A percentile compares a stretch with the other conserved stretches of the same genome.
phyloP scores from a whole-genome alignment of 768 basidiomycete genomes.

The Dioszegia aurantiaca region DNA sequence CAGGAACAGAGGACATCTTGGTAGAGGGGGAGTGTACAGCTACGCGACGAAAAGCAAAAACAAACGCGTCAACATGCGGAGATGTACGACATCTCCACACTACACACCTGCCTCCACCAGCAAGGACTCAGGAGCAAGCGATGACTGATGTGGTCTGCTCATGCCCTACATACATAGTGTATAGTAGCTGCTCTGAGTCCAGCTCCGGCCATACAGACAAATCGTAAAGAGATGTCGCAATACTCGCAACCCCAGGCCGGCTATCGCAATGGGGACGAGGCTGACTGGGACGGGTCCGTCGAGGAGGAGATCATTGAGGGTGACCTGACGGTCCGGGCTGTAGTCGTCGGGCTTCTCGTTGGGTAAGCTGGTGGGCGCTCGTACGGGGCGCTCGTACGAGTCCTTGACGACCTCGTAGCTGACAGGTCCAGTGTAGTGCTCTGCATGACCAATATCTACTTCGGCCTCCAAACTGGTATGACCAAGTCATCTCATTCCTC shows the following conservation, averaged over 20 bases:
- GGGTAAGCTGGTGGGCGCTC: conserved; percentile 55
- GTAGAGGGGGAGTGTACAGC: too few species aligned
- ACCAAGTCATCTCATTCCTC: conserved; percentile 58
- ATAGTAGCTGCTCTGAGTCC: too few species aligned
- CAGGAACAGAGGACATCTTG: too few species aligned
- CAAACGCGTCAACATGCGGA: too few species aligned
- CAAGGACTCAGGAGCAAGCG: too few species aligned
- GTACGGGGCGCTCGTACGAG: not conserved
- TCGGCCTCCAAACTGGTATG: conserved; percentile 42
- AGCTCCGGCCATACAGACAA: too few species aligned
- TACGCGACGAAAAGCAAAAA: too few species aligned
- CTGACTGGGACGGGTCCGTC: not conserved
- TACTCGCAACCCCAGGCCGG: not conserved
- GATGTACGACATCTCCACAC: too few species aligned
- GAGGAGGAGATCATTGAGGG: conserved; percentile 8
- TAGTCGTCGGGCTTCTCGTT: conserved; percentile 73
- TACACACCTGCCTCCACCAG: too few species aligned
- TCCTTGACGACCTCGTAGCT: conserved; percentile 10
- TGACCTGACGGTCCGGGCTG: conserved; percentile 58
- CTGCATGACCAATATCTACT: conserved; percentile 80
- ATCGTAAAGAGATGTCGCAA: too few species aligned
- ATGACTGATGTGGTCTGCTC: too few species aligned
- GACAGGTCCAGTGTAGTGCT: conserved; percentile 52
- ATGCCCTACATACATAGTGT: too few species aligned
- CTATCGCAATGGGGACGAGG: not conserved